Percentiles rank a stretch among this genome's conserved stretches.
These are phyloP conservation scores for Melanomma pulvis-pyrius DNA, from an alignment of 495 filamentous ascomycete genomes.

Conservation along the genomic window DNA sequence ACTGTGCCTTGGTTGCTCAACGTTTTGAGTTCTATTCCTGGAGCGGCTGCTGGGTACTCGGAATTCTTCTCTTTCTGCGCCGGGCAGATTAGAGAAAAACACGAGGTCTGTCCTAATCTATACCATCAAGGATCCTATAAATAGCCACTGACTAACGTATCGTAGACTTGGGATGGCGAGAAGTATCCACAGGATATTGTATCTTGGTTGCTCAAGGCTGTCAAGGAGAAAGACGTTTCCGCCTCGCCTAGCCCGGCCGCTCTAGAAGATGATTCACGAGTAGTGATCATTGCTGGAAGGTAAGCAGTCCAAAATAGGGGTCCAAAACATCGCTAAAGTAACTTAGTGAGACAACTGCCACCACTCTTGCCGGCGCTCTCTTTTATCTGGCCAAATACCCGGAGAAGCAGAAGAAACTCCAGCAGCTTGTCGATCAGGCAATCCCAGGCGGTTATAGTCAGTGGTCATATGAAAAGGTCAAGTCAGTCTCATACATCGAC, in stretches of 20 bases:
- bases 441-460: constrained; percentile 16
- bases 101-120: constrained; percentile 12
- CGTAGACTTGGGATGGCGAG: constrained; percentile 21
- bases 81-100: constrained; percentile 19
- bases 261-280: constrained; percentile 30
- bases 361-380: constrained; percentile 32
- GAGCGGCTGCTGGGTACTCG: constrained; percentile 12
- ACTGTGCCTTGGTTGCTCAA: constrained; percentile 28
- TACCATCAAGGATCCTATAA: too few species aligned
- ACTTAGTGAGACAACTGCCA: constrained; percentile 39
- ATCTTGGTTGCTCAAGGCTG: constrained; percentile 28
- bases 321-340: neutral
- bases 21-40: constrained; percentile 19
- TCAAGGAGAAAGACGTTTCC: constrained; percentile 22
- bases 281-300: constrained; percentile 37
- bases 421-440: constrained; percentile 28
- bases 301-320: neutral
- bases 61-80: constrained; percentile 23
- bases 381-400: constrained; percentile 38
- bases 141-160: neutral
- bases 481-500: constrained; percentile 46
- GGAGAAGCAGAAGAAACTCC: constrained; percentile 24
- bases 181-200: constrained; percentile 29
- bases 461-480: constrained; percentile 30
- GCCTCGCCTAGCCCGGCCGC: constrained; percentile 5